phyloP scores from a whole-genome alignment of 306 rosid genomes.

The Styphnolobium japonicum region DNA sequence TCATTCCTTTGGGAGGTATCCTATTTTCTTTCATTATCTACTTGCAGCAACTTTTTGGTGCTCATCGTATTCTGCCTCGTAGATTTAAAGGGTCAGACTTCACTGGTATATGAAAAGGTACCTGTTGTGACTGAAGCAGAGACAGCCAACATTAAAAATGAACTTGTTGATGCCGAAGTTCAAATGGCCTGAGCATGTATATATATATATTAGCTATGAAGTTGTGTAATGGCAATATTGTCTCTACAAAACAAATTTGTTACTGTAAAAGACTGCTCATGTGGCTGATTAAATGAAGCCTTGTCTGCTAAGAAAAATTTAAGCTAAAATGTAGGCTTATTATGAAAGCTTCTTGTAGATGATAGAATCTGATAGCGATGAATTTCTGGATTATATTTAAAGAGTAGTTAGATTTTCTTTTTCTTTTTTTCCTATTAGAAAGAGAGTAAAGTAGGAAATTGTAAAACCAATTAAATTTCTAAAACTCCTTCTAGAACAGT shows the following conservation, averaged over 20 bases:
- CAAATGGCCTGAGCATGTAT: background rate
- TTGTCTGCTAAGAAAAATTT: background rate
- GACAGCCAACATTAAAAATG: background rate
- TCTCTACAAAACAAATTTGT: conserved; percentile 1
- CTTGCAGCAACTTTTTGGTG: conserved; percentile 62
- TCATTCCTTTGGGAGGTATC: conserved; percentile 39
- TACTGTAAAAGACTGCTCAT: background rate
- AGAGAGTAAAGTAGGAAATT: no score
- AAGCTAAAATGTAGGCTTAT: background rate
- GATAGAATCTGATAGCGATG: background rate
- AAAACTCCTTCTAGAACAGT: no score
- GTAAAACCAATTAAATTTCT: no score
- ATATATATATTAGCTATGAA: background rate
- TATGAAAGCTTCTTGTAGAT: background rate
- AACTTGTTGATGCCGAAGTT: background rate
- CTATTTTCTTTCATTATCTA: conserved; percentile 43
- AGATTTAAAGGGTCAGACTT: conserved; percentile 31
- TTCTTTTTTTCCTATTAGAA: no score
- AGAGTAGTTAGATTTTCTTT: no score
- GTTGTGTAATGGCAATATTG: background rate
- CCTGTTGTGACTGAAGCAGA: conserved; percentile 22
- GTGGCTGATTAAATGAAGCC: background rate
- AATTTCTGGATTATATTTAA: background rate
- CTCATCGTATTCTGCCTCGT: conserved; percentile 36
- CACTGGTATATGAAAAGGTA: conserved; percentile 37